Conservation (phyloP, 192 early-diverging fungal genomes). For the Rhizophagus sp. region DNA sequence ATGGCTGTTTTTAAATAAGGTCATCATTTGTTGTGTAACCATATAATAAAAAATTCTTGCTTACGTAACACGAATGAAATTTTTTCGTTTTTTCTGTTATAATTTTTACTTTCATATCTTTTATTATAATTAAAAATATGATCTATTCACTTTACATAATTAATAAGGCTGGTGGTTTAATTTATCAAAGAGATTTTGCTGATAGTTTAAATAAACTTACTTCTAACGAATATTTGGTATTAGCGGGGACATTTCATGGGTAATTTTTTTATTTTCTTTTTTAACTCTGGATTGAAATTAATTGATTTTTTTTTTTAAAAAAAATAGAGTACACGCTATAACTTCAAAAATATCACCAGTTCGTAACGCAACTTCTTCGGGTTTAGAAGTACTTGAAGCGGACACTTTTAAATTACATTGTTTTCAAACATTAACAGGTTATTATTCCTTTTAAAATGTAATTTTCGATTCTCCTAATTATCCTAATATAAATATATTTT, state of each 20-base stretch:
- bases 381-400: slow-evolving; percentile 91
- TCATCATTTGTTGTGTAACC: not conserved
- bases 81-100: not conserved
- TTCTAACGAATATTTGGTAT: slow-evolving; percentile 95
- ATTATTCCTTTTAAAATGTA: not conserved
- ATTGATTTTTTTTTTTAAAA: not conserved
- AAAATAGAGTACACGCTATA: slow-evolving; percentile 87
- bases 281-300: too few relatives aligned
- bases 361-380: slow-evolving; percentile 61
- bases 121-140: slow-evolving; percentile 44
- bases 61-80: not conserved
- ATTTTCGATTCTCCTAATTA: not conserved
- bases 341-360: slow-evolving; percentile 91
- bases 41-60: not conserved
- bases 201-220: slow-evolving; percentile 81
- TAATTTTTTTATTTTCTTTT: slow-evolving; percentile 34
- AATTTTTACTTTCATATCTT: not conserved
- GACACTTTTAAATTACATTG: slow-evolving; percentile 91
- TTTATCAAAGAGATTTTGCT: slow-evolving; percentile 90
- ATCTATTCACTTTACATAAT: slow-evolving; percentile 83
- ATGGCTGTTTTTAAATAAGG: not conserved
- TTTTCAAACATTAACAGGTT: slow-evolving; percentile 92
- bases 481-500: not conserved
- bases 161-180: slow-evolving; percentile 91
- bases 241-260: slow-evolving; percentile 98